Conservation (phyloP, 148 eudicot genomes). For the Silene uniflora region DNA sequence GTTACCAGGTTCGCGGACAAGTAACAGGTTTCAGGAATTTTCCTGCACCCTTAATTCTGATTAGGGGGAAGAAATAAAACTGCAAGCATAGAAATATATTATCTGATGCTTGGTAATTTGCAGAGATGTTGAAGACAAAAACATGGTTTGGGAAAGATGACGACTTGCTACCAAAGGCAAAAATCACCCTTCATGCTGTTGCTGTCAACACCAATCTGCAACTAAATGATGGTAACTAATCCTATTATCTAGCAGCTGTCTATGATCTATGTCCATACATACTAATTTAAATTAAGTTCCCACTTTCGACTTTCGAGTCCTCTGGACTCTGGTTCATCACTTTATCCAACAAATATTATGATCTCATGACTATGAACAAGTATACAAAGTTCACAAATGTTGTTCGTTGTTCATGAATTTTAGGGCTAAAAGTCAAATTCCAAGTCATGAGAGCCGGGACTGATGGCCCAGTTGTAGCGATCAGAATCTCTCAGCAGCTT, state of each 20-base stretch:
- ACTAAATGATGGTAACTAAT: constrained; percentile 63
- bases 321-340: no score
- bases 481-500: constrained; percentile 91
- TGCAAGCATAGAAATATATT: not conserved
- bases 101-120: constrained; percentile 22
- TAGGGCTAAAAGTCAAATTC: constrained; percentile 72
- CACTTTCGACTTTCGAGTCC: not conserved
- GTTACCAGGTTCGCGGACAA: no score
- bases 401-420: no score
- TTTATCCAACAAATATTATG: no score
- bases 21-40: not conserved
- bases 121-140: constrained; percentile 63
- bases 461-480: constrained; percentile 63
- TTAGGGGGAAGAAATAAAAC: not conserved
- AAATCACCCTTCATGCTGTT: constrained; percentile 70
- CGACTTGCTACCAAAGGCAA: constrained; percentile 87
- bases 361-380: not conserved
- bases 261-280: no score
- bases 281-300: not conserved
- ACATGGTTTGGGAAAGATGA: constrained; percentile 68
- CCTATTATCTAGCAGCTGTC: not conserved
- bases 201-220: constrained; percentile 91
- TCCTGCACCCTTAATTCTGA: no score
- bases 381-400: not conserved
- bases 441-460: constrained; percentile 74